A percentile compares a stretch with the other conserved stretches of the same genome.
These are phyloP conservation scores for Parsonsia alboflavescens DNA, from an alignment of 257 asterid genomes.

Conservation along the genomic window DNA sequence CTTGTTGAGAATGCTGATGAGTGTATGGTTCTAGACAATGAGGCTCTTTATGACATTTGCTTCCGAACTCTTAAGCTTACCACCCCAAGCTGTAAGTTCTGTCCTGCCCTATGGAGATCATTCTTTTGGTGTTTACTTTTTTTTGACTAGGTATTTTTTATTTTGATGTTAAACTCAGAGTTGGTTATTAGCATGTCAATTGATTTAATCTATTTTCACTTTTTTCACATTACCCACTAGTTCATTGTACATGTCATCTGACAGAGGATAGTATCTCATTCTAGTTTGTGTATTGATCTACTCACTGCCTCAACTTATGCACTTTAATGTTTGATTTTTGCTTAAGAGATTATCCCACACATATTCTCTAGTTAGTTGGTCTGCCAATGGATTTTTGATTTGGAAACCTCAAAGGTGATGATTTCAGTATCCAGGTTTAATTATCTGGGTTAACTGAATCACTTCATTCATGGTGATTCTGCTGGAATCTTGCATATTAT, in stretches of 20 bases:
- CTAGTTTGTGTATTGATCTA: neutral
- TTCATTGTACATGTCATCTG: neutral
- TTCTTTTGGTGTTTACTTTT: no score
- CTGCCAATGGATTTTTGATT: neutral
- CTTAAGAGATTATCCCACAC: neutral
- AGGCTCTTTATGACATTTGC: conserved; percentile 66
- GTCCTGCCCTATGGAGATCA: neutral
- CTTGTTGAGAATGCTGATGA: conserved; percentile 80
- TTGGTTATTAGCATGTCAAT: neutral
- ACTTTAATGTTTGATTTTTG: neutral
- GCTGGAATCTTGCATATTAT: neutral
- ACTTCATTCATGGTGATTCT: neutral
- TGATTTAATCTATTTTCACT: neutral
- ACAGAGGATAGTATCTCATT: neutral
- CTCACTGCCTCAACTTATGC: neutral
- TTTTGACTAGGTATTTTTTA: neutral
- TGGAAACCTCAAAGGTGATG: neutral
- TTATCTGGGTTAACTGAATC: neutral
- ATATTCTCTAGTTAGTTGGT: neutral
- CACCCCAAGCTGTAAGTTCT: conserved; percentile 65
- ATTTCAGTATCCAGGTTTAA: neutral
- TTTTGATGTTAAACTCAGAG: neutral
- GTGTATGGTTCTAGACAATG: conserved; percentile 78
- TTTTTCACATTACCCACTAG: neutral
- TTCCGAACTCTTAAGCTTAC: conserved; percentile 70